Evolutionary conservation across 176 grass and related monocot species (phyloP).

Genomic region (Canna indica): DNA sequence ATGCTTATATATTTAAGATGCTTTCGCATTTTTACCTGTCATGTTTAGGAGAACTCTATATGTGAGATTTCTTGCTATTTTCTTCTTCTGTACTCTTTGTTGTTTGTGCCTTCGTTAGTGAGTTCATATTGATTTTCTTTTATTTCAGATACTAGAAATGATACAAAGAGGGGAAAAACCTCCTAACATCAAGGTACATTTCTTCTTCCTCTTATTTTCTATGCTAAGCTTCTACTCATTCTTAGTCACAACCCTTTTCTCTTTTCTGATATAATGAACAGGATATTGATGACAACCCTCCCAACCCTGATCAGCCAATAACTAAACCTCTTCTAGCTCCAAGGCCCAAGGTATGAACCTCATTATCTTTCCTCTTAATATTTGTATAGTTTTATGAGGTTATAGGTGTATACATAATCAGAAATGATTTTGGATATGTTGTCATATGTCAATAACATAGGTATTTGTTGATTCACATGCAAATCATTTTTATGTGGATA

Average conservation of each 20-base stretch:
- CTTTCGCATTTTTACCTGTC: not conserved
- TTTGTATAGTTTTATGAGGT: not conserved
- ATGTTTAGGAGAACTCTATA: not conserved
- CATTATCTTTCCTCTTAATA: conserved; percentile 2
- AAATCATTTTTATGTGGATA: not conserved
- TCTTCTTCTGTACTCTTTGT: not conserved
- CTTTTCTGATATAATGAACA: conserved; percentile 6
- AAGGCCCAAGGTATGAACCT: conserved; percentile 44
- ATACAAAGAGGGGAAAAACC: conserved; percentile 56
- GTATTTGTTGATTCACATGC: not conserved
- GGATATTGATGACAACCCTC: conserved; percentile 51
- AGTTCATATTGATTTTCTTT: not conserved
- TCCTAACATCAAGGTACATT: conserved; percentile 46
- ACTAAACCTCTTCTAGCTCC: conserved; percentile 41
- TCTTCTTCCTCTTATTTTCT: not conserved
- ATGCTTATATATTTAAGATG: not conserved
- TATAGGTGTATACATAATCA: not conserved
- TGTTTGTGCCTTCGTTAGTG: not conserved
- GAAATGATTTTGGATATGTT: not conserved
- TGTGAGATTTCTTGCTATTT: not conserved
- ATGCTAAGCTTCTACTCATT: not conserved
- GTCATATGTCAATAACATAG: not conserved
- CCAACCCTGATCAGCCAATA: conserved; percentile 54
- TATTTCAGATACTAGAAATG: conserved; percentile 59
- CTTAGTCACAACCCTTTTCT: not conserved